Conservation (phyloP, 2,329 filamentous ascomycete genomes). For the Dactylellina parvicollis region DNA sequence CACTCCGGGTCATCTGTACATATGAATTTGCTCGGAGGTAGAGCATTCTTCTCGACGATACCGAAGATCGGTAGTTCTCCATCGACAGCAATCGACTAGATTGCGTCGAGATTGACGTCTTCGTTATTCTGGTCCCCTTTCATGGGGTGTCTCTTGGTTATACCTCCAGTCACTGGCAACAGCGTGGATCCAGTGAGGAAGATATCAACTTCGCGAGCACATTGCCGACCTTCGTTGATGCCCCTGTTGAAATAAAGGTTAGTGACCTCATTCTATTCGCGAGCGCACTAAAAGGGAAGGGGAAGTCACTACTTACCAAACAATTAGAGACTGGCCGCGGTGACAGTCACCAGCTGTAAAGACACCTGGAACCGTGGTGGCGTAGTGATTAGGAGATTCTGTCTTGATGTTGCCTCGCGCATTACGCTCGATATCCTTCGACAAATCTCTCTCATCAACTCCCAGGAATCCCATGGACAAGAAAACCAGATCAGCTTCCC, state of each 20-base stretch:
- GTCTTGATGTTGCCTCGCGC: slow-evolving; percentile 97
- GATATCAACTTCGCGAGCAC: slow-evolving; percentile 88
- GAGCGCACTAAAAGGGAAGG: background rate
- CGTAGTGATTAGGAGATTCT: slow-evolving; percentile 78
- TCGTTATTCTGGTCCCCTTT: slow-evolving; percentile 16
- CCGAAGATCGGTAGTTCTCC: slow-evolving; percentile 15
- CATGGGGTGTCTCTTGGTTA: slow-evolving; percentile 73
- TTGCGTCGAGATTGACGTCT: slow-evolving; percentile 10
- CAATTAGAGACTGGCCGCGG: slow-evolving; percentile 92
- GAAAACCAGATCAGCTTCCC: slow-evolving; percentile 92
- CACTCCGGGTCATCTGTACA: slow-evolving; percentile 27
- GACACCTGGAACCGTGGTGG: slow-evolving; percentile 85
- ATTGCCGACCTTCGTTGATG: slow-evolving; percentile 95
- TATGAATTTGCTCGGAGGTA: slow-evolving; percentile 12
- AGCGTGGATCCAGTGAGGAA: slow-evolving; percentile 82
- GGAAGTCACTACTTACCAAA: slow-evolving; percentile 76
- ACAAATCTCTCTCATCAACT: slow-evolving; percentile 86
- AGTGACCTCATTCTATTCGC: slow-evolving; percentile 60
- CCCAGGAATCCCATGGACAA: slow-evolving; percentile 98
- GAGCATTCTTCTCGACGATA: slow-evolving; percentile 5
- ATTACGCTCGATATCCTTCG: slow-evolving; percentile 89
- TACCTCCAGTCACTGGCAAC: slow-evolving; percentile 90
- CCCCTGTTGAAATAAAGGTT: slow-evolving; percentile 68
- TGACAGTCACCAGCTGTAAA: slow-evolving; percentile 96
- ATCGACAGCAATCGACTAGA: slow-evolving; percentile 29